Evolutionary conservation across 2,329 filamentous ascomycete genomes (phyloP), one percentile per base, ranked within the genome.

Genomic region (Colletotrichum sp.): DNA sequence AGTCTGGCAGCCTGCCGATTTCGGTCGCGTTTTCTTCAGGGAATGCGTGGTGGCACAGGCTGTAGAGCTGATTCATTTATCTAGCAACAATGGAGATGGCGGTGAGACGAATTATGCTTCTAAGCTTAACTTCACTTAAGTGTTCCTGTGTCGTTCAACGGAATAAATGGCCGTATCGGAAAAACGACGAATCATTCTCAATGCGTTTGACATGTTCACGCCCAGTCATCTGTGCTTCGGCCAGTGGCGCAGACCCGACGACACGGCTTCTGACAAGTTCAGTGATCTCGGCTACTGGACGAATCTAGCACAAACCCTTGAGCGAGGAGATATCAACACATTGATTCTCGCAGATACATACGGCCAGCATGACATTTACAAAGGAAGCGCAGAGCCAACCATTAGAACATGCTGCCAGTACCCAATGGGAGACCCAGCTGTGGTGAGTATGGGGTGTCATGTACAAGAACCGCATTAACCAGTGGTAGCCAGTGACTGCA

Each of bases 381-480:
- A 3, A 91, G 88, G 44, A 80, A 92, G 7, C 90, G 92, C 78
- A 89, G 91, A 71, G 92, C 90, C 79, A 92, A 68, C 63, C 8
- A 65, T 93, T 77, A 86, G 90, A 4, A 85, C 90, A 26, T 92
- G 90, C 2, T 91, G 91, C 0, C 92, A 93, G 79, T 93, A 91
- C 90, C 92, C 92, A 0, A 87, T 93, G 81, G 92, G 90, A 0
- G 92, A 94, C 80, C 92, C 92, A 0, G 89, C 89, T 0, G 92
- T 93, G 79, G 90, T 92, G 79, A 34, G 63, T 12, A 49, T 12
- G 39, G 39, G 3, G 2, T 6, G 9, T n/a, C 18, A 49, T 18
- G 9, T 49, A 49, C 9, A 1, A 49, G 9, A 49, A 49, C 18
- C 18, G 2, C 1, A 10, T 10, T 49, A 1, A 49, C 39, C 39